Evolutionary conservation across 495 filamentous ascomycete genomes (phyloP).

Genomic region (Aspergillus heteromorphus): DNA sequence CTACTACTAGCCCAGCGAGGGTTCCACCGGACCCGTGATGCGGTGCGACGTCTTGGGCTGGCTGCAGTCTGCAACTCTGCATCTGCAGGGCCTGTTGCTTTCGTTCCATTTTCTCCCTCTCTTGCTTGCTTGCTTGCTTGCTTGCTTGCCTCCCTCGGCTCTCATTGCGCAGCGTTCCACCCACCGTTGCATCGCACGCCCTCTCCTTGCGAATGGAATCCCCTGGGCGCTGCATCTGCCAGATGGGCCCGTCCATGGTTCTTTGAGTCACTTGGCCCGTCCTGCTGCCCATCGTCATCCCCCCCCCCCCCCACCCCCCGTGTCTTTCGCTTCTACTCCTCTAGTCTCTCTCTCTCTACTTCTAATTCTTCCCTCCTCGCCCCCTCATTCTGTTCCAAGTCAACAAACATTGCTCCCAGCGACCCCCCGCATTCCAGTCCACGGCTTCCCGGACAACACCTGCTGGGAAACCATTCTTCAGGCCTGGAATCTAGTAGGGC

Average conservation of each 20-base stretch:
- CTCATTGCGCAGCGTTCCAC: too few species aligned
- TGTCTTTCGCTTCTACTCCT: background rate
- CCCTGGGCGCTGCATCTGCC: background rate
- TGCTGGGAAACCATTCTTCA: background rate
- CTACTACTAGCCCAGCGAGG: background rate
- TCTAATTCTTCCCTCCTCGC: background rate
- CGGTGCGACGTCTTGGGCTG: constrained; percentile 4
- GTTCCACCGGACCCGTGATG: constrained; percentile 10
- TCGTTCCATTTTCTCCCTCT: background rate
- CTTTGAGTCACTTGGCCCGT: background rate
- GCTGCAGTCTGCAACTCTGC: background rate
- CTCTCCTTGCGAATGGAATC: background rate
- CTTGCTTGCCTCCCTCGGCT: too few species aligned
- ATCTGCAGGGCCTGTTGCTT: background rate
- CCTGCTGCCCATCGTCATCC: background rate
- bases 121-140: too few species aligned
- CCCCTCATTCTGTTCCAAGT: background rate
- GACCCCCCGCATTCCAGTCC: constrained; percentile 20
- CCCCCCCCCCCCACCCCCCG: background rate
- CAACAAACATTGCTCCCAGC: background rate
- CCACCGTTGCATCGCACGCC: background rate
- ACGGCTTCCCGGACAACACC: constrained; percentile 10
- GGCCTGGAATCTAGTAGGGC: background rate
- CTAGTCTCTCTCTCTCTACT: background rate
- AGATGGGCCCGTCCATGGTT: background rate